Percentiles rank a stretch among this genome's conserved stretches.
phyloP scores from a whole-genome alignment of 2,329 filamentous ascomycete species.

The Tolypocladium album region DNA sequence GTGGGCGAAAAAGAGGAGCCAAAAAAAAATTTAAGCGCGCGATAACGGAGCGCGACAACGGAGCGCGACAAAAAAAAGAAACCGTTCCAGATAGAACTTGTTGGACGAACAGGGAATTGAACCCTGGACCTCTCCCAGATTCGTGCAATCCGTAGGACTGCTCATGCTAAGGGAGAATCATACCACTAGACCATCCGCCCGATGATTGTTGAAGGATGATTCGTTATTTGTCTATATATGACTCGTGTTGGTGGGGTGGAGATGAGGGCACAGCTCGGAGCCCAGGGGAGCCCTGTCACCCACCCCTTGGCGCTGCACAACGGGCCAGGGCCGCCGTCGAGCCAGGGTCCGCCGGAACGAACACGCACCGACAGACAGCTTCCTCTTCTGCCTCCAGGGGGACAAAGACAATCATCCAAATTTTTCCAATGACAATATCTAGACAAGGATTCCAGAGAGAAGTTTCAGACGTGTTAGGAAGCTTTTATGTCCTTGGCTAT shows the following conservation, averaged over 20 bases:
- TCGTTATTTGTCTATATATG: neutral
- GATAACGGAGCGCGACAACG: no score
- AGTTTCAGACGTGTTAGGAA: no score
- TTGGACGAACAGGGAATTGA: conserved; percentile 23
- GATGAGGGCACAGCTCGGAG: neutral
- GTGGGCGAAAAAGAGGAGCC: neutral
- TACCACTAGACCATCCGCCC: conserved; percentile 14
- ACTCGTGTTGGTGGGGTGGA: neutral
- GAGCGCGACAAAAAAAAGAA: neutral
- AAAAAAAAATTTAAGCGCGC: conserved; percentile 4
- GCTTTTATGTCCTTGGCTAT: no score
- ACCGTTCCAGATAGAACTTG: no score
- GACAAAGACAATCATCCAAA: neutral
- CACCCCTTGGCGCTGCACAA: neutral
- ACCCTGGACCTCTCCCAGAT: conserved; percentile 21
- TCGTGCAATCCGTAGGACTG: conserved; percentile 8
- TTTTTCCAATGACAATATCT: neutral
- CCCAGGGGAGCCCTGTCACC: neutral
- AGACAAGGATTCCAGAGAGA: no score
- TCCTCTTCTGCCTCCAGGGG: no score
- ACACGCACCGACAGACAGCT: no score
- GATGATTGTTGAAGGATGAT: neutral
- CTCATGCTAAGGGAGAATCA: conserved; percentile 9
- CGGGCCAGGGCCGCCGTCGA: no score
- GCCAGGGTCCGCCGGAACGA: no score